phyloP scores from a whole-genome alignment of 257 asterid genomes.

The Solanum chiquidenum region DNA sequence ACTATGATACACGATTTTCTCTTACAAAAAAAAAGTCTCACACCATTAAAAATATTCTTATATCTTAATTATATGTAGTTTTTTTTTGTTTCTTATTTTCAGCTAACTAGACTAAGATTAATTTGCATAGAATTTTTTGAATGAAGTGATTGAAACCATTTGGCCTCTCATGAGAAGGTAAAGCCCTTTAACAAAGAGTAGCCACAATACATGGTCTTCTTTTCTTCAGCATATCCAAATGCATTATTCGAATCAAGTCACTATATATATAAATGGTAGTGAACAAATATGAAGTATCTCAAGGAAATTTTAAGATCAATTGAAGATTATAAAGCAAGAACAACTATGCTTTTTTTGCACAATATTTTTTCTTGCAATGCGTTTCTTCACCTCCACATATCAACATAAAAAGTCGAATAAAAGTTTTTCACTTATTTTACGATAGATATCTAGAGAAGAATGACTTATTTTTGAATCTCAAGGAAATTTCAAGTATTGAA shows the following conservation, averaged over 20 bases:
- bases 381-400: not conserved
- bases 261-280: not conserved
- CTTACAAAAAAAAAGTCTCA: fast-evolving
- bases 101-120: not conserved
- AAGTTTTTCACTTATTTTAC: not conserved
- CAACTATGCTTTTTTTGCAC: not conserved
- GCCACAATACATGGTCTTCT: not conserved
- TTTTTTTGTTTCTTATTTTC: not conserved
- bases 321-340: not conserved
- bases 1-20: not conserved
- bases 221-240: not conserved
- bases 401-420: not conserved
- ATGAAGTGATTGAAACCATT: not conserved
- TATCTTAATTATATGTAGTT: not conserved
- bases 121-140: not conserved
- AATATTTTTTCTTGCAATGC: not conserved
- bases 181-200: not conserved
- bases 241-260: not conserved
- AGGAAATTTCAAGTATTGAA: not conserved
- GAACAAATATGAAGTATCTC: not conserved
- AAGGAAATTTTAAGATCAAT: not conserved
- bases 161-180: not conserved
- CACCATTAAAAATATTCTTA: not conserved
- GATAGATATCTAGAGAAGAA: too few relatives aligned
- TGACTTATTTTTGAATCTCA: too few relatives aligned